Evolutionary conservation across 441 rosid species (phyloP), one percentile per base, ranked within the genome.

Genomic region (Brassica hybrid): DNA sequence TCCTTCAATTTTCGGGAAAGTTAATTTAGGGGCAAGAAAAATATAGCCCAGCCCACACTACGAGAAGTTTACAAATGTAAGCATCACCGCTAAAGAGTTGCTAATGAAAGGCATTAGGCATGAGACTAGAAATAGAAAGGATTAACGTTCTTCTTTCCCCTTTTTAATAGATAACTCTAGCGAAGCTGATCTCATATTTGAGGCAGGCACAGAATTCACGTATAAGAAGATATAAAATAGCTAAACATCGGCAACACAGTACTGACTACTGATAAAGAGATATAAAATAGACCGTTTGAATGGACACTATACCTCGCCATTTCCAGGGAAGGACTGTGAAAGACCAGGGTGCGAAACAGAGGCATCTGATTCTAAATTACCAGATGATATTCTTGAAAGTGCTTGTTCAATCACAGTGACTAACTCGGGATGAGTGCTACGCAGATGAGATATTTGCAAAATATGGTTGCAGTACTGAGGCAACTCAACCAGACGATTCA

Each of bases 391-490:
- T 84, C 96, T 88, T 63, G 92, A 89, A 72, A 96, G 98, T 57
- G 92, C 91, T 62, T 89, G 86, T 67, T 96, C 99, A 71, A 96
- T 94, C 83, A 91, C 92, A 72, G 95, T 79, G 84, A 96, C 97
- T 87, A 96, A 86, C 76, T 94, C 98, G 6, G 94, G 69, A 81
- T 94, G 98, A 72, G 95, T 86, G 64, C 83, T 82, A 43, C 99
- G 97, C 75, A 96, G 83, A 84, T 96, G 97, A 82, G 99, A 96
- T 83, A 96, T 96, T 88, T 96, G 99, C 66, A 96, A 86, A 70
- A 96, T 93, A 82, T 96, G 99, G 84, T 94, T 94, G 85, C 99
- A 96, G 84, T 96, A 96, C 65, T 93, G 99, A 6, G 99, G 99
- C 97, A 96, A 91, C 85, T 94, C 99, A 78, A 94, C 89, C 69